Base-by-base conservation (phyloP, 2,329 filamentous ascomycete species). In the Pseudopithomyces chartarum region DNA sequence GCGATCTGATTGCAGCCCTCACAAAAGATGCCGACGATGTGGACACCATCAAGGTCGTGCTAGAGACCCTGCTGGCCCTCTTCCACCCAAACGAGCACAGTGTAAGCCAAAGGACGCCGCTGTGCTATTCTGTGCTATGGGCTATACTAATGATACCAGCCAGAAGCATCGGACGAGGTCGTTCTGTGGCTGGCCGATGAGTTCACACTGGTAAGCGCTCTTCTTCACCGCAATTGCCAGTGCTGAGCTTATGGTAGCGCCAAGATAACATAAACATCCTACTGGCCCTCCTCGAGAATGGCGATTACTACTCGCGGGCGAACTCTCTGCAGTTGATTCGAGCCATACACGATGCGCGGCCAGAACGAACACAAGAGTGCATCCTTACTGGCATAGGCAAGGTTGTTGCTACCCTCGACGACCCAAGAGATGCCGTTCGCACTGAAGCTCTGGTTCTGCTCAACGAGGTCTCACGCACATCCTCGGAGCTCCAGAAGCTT, bases 221-320 rank as follows among this genome's bases (percentile, higher is more conserved):
- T 26, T 12, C 36, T 29, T 32, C n/a, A 52, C 6, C 55, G 48
- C 36, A 55, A 44, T 60, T 60, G 61, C 66, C 57, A 63, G 73
- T 72, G 75, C 82, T 86, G 80, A 86, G 80, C 75, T 77, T 74
- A 80, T 77, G 66, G 74, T 80, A 88, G 85, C 88, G 91, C 61
- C 93, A 97, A 85, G 94, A 98, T 78, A 98, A 99, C 75, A 94
- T 97, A 59, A 94, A 91, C 1, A 82, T 95, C 15, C 85, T 99
- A 22, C 85, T 99, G 58, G 90, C 95, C 72, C 90, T 99, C 54
- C 84, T 99, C 63, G 94, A 97, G 64, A 87, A 89, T 13, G 83
- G 83, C 63, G 93, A 97, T 68, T 96, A 97, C 70, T 97, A 96
- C 76, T 90, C 92, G 20, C 89, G 94, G 22, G 84, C 98, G 0